Evolutionary conservation across 257 asterid species (phyloP).

Genomic region (Nicotiana attenuata): DNA sequence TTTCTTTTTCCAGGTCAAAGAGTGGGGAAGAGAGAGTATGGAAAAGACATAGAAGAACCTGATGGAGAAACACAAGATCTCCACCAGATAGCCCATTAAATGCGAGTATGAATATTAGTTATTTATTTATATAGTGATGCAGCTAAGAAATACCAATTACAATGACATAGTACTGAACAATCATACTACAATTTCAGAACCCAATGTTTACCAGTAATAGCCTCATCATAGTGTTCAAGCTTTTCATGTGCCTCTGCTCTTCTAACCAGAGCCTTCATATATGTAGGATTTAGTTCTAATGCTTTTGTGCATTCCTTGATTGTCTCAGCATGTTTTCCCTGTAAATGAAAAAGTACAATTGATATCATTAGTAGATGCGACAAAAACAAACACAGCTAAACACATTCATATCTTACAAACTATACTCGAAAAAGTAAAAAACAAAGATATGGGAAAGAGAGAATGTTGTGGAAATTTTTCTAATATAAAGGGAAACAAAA

Average conservation of each 20-base stretch:
- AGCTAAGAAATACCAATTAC: background rate
- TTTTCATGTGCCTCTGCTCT: slow-evolving; percentile 92
- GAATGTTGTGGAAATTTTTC: background rate
- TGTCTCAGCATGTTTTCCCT: slow-evolving; percentile 76
- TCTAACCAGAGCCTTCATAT: slow-evolving; percentile 70
- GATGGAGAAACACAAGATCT: background rate
- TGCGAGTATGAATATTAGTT: background rate
- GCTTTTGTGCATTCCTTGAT: slow-evolving; percentile 89
- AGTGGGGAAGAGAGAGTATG: background rate
- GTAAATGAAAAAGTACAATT: background rate
- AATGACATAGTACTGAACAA: background rate
- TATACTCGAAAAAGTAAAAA: background rate
- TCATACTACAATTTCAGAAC: background rate
- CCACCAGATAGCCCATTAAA: background rate
- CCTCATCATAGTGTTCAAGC: slow-evolving; percentile 81
- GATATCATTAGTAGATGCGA: background rate
- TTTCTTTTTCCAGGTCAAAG: background rate
- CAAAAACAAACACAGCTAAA: background rate
- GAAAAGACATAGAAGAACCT: background rate
- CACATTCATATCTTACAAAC: background rate
- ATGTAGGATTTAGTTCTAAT: slow-evolving; percentile 70
- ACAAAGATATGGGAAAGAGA: too few relatives aligned
- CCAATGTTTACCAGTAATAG: slow-evolving; percentile 60
- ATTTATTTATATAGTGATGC: background rate
- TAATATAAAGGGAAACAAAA: background rate